Evolutionary conservation across 331 rosid genomes (phyloP), one percentile per base, ranked within the genome.

Genomic region (Malus hybrid): DNA sequence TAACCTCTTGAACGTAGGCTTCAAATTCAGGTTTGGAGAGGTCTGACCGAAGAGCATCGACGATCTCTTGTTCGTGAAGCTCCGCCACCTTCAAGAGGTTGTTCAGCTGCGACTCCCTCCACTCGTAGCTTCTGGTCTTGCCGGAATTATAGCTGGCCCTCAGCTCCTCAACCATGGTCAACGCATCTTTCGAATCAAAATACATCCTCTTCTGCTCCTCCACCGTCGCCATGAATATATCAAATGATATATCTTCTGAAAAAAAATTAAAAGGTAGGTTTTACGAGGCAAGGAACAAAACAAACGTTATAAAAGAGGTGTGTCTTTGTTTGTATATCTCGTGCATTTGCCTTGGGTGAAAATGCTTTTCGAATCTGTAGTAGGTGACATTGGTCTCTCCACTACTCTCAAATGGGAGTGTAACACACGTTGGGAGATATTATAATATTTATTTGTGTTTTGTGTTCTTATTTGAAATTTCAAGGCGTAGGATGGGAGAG

Each of bases 31-130:
- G 83, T 78, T 93, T 93, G 66, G 88, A 81, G 75, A 89, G 89
- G 29, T 93, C 95, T 0, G 91, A 80, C 48, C 53, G 58, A 60
- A 93, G 87, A 75, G 95, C 91, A 2, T 69, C 63, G 28, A 75
- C 6, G 29, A 93, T 87, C 5, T 74, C 86, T 36, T 66, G 36
- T 66, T 93, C 90, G 24, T 86, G 79, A 1, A 70, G 28, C 53
- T 84, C 78, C 0, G 58, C 24, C 30, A 93, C 19, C 10, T 74
- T 79, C 52, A 76, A 1, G 2, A 90, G 63, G 1, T 60, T 81
- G 78, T 87, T 80, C 79, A 90, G 22, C 85, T 90, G 96, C 3
- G 90, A 78, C 52, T 4, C 42, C 78, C 98, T 89, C 98, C 98
- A 93, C 48, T 85, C 85, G 16, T 83, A 88, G 79, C 90, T 85